Conservation (phyloP, 306 rosid genomes). For the Quercus ilex region DNA sequence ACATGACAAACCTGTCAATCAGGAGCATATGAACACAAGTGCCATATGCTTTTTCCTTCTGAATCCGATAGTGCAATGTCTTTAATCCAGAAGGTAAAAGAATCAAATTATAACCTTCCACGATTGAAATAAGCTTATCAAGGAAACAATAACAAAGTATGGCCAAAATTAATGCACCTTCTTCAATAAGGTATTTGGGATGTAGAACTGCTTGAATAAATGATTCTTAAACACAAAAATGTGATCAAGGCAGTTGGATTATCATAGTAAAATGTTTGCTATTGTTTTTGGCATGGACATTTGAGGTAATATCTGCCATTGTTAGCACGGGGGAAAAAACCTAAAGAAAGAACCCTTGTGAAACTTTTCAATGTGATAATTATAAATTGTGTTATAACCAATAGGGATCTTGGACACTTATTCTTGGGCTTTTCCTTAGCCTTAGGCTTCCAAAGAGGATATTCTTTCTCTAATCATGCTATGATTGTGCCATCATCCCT, state of each 20-base stretch:
- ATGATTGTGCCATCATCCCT: no score
- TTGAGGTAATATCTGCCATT: background rate
- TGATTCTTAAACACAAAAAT: background rate
- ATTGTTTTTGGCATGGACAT: background rate
- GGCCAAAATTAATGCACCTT: background rate
- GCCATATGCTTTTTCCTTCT: slow-evolving; percentile 50
- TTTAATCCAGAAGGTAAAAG: slow-evolving; percentile 22
- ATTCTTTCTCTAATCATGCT: no score
- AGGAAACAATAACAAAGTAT: background rate
- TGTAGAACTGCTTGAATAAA: background rate
- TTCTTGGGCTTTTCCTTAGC: no score
- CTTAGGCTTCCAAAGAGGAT: no score
- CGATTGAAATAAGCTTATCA: background rate
- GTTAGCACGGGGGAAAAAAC: background rate
- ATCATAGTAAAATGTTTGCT: background rate
- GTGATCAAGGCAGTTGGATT: background rate
- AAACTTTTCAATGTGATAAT: no score
- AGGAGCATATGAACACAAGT: slow-evolving; percentile 54
- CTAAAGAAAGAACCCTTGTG: no score
- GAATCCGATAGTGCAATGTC: slow-evolving; percentile 66
- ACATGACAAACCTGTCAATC: slow-evolving; percentile 70
- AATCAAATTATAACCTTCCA: background rate
- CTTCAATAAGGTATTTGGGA: background rate
- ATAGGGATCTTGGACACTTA: no score
- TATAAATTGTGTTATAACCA: background rate